These are phyloP conservation scores for Prunus armeniaca DNA, from an alignment of 306 rosid species.

Conservation along the genomic window DNA sequence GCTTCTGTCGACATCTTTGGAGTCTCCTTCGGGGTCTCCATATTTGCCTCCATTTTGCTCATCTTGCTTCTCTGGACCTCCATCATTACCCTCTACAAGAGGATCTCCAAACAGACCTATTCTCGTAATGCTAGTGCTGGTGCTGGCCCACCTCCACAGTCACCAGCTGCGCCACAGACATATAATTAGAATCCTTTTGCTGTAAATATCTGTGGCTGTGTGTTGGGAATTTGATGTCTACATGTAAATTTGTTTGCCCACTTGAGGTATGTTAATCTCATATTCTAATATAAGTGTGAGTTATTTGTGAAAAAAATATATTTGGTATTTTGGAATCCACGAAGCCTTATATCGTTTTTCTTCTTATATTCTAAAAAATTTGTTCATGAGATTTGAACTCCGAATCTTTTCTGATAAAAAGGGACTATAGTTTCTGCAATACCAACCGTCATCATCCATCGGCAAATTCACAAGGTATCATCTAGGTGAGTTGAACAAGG, in stretches of 20 bases:
- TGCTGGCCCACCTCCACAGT: neutral
- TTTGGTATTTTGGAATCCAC: neutral
- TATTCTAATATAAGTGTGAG: too few species aligned
- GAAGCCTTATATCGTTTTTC: neutral
- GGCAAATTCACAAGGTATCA: too few species aligned
- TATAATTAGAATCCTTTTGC: neutral
- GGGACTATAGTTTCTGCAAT: too few species aligned
- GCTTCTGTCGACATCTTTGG: conserved; percentile 3
- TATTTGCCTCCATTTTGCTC: conserved; percentile 4
- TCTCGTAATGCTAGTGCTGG: too few species aligned
- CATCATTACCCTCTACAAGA: neutral
- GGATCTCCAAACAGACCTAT: conserved; percentile 6
- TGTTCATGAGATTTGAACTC: neutral
- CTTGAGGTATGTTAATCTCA: too few species aligned
- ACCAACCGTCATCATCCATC: too few species aligned
- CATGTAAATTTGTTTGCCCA: too few species aligned
- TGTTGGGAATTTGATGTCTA: too few species aligned
- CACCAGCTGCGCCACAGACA: neutral
- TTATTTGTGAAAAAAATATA: neutral
- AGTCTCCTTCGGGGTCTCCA: neutral
- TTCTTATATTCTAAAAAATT: neutral
- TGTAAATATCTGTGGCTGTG: neutral
- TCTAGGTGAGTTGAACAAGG: too few species aligned
- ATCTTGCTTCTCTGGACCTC: conserved; percentile 7
- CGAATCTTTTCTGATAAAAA: neutral